Percentiles rank a stretch among this genome's conserved stretches.
phyloP scores from a whole-genome alignment of 768 basidiomycete genomes.

The Hypsizygus marmoreus region DNA sequence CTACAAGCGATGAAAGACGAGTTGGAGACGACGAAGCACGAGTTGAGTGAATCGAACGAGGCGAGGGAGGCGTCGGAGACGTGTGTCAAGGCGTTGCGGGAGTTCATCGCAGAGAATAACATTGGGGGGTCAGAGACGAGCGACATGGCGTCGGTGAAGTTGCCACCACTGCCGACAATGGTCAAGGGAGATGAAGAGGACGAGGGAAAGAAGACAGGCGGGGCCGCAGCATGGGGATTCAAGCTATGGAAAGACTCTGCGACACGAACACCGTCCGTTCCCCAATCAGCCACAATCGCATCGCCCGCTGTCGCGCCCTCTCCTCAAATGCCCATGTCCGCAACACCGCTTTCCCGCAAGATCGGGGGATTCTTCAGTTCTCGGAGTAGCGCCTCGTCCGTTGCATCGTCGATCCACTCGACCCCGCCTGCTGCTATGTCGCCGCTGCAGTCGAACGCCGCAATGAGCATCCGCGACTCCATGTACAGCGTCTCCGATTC shows the following conservation, averaged over 20 bases:
- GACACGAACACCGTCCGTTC: constrained; percentile 20
- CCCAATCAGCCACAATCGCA: constrained; percentile 29
- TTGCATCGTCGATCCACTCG: constrained; percentile 20
- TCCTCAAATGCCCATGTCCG: constrained; percentile 31
- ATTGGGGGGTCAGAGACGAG: constrained; percentile 42
- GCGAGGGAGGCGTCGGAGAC: constrained; percentile 86
- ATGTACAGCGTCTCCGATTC: constrained; percentile 57
- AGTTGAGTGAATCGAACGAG: constrained; percentile 77
- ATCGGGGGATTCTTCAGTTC: constrained; percentile 72
- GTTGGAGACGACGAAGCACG: constrained; percentile 63
- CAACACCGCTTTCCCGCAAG: constrained; percentile 60
- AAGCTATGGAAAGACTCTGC: constrained; percentile 63
- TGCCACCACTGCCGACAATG: constrained; percentile 44
- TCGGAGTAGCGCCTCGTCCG: constrained; percentile 51
- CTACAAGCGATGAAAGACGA: constrained; percentile 55
- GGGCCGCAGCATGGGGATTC: constrained; percentile 57
- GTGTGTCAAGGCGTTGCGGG: constrained; percentile 79
- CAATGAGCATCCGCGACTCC: constrained; percentile 37
- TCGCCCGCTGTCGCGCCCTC: constrained; percentile 26
- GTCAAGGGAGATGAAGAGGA: constrained; percentile 39
- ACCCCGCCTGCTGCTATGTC: constrained; percentile 22
- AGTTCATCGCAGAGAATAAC: constrained; percentile 78
- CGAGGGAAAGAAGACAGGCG: constrained; percentile 29
- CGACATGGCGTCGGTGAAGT: constrained; percentile 30
- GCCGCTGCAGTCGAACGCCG: constrained; percentile 34